Conservation (phyloP, 352 stramenopile species). For the Phytophthora kernoviae region DNA sequence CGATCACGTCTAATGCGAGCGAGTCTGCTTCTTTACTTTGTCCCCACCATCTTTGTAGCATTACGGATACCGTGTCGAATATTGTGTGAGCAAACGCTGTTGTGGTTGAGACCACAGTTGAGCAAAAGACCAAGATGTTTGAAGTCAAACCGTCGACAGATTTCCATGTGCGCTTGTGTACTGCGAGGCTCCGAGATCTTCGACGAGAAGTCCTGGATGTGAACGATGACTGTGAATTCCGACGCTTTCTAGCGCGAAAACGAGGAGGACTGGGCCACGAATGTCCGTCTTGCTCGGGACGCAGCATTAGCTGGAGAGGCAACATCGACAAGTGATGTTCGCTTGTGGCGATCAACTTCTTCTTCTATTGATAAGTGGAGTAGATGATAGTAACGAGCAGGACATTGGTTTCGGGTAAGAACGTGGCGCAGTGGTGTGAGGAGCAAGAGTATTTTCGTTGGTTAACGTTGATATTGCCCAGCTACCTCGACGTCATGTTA, state of each 20-base stretch:
- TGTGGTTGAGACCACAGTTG: slow-evolving; percentile 19
- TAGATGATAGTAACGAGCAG: slow-evolving; percentile 1
- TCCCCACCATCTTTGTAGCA: slow-evolving; percentile 26
- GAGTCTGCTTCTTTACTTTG: slow-evolving; percentile 7
- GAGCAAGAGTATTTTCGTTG: slow-evolving; percentile 15
- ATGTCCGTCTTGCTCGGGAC: slow-evolving; percentile 16
- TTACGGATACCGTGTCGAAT: slow-evolving; percentile 13
- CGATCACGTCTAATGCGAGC: slow-evolving; percentile 18
- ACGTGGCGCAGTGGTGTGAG: slow-evolving; percentile 3
- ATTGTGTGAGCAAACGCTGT: slow-evolving; percentile 8
- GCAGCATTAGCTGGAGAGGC: slow-evolving; percentile 25
- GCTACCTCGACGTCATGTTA: no score
- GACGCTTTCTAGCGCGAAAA: slow-evolving; percentile 16
- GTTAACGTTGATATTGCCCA: not conserved
- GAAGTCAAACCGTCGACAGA: slow-evolving; percentile 3
- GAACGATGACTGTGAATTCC: slow-evolving; percentile 20
- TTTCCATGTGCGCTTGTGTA: slow-evolving; percentile 12
- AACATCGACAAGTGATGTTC: slow-evolving; percentile 18
- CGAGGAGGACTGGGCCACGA: slow-evolving; percentile 27
- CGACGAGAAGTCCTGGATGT: slow-evolving; percentile 26
- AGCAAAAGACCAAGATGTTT: slow-evolving; percentile 15
- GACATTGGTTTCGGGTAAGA: slow-evolving; percentile 7
- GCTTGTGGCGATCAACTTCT: slow-evolving; percentile 5
- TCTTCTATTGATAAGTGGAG: slow-evolving; percentile 1
- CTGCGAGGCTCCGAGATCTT: slow-evolving; percentile 16